A percentile compares a stretch with the other conserved stretches of the same genome.
Conservation (phyloP, 2,329 filamentous ascomycete genomes). For the Colletotrichum ledebouriae region DNA sequence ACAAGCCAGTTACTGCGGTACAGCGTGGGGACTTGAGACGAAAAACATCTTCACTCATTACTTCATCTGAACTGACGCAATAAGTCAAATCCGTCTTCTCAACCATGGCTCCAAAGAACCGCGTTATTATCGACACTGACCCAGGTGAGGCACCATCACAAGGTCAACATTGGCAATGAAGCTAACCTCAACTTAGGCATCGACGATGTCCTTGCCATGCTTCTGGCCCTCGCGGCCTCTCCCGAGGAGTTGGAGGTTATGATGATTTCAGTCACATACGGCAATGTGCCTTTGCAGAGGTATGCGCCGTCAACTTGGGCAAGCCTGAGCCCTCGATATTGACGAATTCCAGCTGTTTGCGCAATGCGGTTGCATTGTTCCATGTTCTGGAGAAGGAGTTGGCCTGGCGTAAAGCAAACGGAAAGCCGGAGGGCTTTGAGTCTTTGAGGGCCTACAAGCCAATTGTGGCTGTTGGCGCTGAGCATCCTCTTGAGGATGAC, state of each 20-base stretch:
- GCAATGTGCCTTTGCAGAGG: constrained; percentile 91
- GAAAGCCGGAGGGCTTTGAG: constrained; percentile 78
- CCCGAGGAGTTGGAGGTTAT: constrained; percentile 88
- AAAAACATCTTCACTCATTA: neutral
- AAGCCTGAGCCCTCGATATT: constrained; percentile 6
- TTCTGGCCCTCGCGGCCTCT: constrained; percentile 85
- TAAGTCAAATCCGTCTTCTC: neutral
- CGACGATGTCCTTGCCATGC: constrained; percentile 90
- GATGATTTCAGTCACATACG: constrained; percentile 91
- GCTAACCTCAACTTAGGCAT: constrained; percentile 67
- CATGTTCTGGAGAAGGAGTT: constrained; percentile 92
- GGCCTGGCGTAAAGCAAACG: constrained; percentile 81
- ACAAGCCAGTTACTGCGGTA: neutral
- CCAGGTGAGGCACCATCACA: constrained; percentile 69
- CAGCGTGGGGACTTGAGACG: constrained; percentile 13
- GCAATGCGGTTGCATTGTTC: constrained; percentile 91
- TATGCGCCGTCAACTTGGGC: constrained; percentile 53
- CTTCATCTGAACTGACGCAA: neutral
- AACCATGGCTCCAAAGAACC: constrained; percentile 75
- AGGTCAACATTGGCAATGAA: neutral
- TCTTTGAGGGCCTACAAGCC: constrained; percentile 81
- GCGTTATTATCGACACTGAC: constrained; percentile 96
- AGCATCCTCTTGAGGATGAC: constrained; percentile 87
- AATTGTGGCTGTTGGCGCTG: constrained; percentile 87
- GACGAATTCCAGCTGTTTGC: constrained; percentile 74